phyloP scores from a whole-genome alignment of 176 grass and related monocot genomes.

The Bonia amplexicaulis region DNA sequence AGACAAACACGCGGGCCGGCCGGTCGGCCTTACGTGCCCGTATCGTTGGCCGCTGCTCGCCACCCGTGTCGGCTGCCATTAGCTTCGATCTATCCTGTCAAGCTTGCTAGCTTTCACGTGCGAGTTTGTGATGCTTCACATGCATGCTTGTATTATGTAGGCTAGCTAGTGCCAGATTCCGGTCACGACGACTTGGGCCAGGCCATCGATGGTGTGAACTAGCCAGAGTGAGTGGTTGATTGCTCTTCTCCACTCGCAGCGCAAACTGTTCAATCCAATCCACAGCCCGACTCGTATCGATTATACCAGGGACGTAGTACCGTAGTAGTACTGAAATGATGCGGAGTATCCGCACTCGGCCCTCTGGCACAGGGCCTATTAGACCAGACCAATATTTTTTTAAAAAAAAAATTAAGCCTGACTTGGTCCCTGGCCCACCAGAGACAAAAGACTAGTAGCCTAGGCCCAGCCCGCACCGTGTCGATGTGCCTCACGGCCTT shows the following conservation, averaged over 20 bases:
- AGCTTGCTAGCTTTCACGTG: not conserved
- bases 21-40: not conserved
- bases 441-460: too few species aligned
- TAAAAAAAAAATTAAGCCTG: too few species aligned
- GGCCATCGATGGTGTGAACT: not conserved
- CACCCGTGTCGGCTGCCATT: conserved; percentile 7
- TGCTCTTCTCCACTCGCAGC: not conserved
- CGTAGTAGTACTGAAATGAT: too few species aligned
- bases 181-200: not conserved
- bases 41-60: conserved; percentile 16
- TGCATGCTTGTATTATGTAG: not conserved
- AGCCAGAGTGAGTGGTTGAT: not conserved
- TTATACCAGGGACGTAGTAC: too few species aligned
- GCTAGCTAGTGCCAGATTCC: not conserved
- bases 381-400: too few species aligned
- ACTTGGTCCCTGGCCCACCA: too few species aligned
- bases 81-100: not conserved
- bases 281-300: too few species aligned
- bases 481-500: conserved; percentile 90
- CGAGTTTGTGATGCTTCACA: not conserved
- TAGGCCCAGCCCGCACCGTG: conserved; percentile 39
- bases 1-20: not conserved
- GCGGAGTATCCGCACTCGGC: too few species aligned
- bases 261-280: not conserved
- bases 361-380: too few species aligned